These are phyloP conservation scores for Diatrype stigma DNA, from an alignment of 2,329 filamentous ascomycete genomes.

Conservation along the genomic window DNA sequence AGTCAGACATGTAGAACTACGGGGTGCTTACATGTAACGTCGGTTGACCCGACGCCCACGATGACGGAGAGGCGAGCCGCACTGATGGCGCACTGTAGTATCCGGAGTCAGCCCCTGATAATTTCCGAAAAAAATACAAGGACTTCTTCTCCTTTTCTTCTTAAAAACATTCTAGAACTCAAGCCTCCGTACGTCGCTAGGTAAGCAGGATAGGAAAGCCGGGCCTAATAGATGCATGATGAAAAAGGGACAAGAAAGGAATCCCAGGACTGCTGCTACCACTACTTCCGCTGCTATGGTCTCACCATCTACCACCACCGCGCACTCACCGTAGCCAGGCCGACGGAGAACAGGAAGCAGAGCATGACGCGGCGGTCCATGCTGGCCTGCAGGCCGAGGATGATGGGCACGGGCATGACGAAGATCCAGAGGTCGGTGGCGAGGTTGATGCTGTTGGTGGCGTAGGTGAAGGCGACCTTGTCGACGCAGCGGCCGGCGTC, in stretches of 20 bases:
- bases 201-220: neutral
- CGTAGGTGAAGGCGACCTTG: constrained; percentile 22
- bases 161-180: neutral
- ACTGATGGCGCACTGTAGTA: constrained; percentile 16
- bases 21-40: constrained; percentile 20
- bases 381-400: constrained; percentile 15
- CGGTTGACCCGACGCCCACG: constrained; percentile 17
- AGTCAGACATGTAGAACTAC: neutral
- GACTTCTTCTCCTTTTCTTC: no score
- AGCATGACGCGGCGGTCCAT: constrained; percentile 16
- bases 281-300: no score
- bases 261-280: no score
- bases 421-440: constrained; percentile 24
- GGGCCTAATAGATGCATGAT: no score
- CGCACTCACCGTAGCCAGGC: constrained; percentile 13
- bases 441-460: constrained; percentile 23
- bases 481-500: constrained; percentile 11
- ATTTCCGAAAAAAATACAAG: neutral
- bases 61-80: constrained; percentile 19
- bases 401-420: constrained; percentile 22
- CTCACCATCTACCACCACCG: no score
- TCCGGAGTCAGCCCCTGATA: neutral
- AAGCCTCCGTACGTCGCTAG: neutral
- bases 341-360: constrained; percentile 21
- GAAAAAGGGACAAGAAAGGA: no score